Evolutionary conservation across 805 yeast species (phyloP), one percentile per base, ranked within the genome.

Genomic region (Metschnikowia cerradonensis): DNA sequence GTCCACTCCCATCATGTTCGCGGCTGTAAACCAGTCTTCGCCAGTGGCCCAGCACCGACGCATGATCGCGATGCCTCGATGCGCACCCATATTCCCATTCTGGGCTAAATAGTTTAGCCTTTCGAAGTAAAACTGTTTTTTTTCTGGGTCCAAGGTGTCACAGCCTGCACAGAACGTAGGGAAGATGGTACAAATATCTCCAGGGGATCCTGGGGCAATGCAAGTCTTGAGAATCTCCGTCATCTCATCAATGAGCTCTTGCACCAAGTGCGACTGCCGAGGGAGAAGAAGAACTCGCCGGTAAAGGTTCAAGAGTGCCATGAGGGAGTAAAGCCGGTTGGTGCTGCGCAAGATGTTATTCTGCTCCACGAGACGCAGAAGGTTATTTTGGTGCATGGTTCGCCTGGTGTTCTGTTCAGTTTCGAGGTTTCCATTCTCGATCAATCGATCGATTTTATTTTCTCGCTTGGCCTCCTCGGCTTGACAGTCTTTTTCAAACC

Each of bases 161-260:
- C 85, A 80, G 17, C 81, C 88, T 20, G 83, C 80, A 30, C 82
- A 72, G 54, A 83, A 80, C 3, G 76, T 65, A 17, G 83, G 80
- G 51, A 82, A 78, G 5, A 81, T 69, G 45, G 81, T 65, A 60
- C 86, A 81, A 4, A 81, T 66, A 51, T 82, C 84, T 4, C 82
- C 80, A 0, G 81, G 73, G 2, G 80, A 67, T 8, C 72, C 69
- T 5, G 73, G 66, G 17, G 74, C 77, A 6, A 83, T 72, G 48
- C 73, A 63, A 0, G 64, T 58, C 34, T 65, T 67, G 2, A 78
- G 55, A 2, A 76, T 57, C 4, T 56, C 55, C 2, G 73, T 70
- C 52, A 79, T 72, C 14, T 71, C 72, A 7, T 56, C 50, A 19
- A 79, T 78, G 36, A 80, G 55, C 7, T 76, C 72, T 56, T 79